Percentiles rank a stretch among this genome's conserved stretches.
Evolutionary conservation across 345 rosid species (phyloP).

Genomic region (Eucalyptus urophylla): DNA sequence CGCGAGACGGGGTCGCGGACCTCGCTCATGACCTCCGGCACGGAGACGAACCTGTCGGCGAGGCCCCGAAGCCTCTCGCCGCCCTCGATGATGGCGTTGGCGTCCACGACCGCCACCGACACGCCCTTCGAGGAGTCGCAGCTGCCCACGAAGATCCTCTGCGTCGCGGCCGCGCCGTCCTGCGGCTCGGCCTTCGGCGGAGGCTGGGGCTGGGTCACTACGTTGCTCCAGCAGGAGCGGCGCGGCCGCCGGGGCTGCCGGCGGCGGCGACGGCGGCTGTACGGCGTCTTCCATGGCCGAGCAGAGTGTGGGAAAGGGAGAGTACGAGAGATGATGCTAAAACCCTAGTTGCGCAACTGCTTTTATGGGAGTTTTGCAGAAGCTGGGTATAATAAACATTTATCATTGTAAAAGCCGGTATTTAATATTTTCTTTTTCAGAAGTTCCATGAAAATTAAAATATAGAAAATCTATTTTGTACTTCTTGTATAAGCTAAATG

Average conservation of each 20-base stretch:
- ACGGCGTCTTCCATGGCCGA: constrained; percentile 2
- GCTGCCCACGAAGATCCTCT: constrained; percentile 29
- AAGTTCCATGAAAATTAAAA: not conserved
- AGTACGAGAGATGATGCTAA: not conserved
- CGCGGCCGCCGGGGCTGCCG: not conserved
- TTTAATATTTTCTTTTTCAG: not conserved
- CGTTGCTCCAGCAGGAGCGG: constrained; percentile 56
- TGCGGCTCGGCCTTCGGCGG: constrained; percentile 5
- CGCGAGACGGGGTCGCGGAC: constrained; percentile 89
- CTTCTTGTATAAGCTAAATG: not conserved
- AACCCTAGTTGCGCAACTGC: not conserved
- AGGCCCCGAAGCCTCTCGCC: constrained; percentile 36
- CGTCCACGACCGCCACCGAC: constrained; percentile 71
- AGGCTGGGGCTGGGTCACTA: constrained; percentile 32
- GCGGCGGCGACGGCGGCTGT: not conserved
- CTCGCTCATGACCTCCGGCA: constrained; percentile 70
- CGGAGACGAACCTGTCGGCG: constrained; percentile 76
- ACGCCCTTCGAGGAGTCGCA: constrained; percentile 74
- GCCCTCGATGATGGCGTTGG: constrained; percentile 80
- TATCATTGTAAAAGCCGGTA: not conserved
- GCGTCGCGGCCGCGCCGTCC: constrained; percentile 1
- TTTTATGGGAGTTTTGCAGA: not conserved
- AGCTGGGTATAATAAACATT: not conserved
- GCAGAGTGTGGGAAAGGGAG: not conserved
- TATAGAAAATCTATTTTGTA: not conserved